Conservation (phyloP, 495 filamentous ascomycete genomes). For the Pseudoneurospora amorphoporcata region DNA sequence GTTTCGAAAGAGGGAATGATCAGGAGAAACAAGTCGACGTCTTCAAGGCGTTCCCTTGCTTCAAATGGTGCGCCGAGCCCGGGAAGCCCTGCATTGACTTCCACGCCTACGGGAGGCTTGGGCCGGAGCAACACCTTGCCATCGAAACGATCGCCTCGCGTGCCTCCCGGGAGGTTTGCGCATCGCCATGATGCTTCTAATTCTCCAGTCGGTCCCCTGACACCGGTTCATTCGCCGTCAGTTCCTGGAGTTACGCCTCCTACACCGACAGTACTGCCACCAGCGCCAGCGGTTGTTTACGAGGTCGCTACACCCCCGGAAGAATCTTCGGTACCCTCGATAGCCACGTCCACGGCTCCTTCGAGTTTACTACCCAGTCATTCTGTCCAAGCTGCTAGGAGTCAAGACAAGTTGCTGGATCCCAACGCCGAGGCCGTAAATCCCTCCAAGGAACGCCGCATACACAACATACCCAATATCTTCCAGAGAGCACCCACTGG, state of each 20-base stretch:
- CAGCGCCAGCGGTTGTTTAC: constrained; percentile 17
- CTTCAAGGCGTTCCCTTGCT: constrained; percentile 57
- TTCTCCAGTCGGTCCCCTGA: constrained; percentile 24
- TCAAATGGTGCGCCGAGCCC: constrained; percentile 64
- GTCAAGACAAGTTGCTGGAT: constrained; percentile 38
- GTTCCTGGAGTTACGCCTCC: background rate
- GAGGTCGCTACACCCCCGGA: constrained; percentile 17
- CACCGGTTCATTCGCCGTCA: constrained; percentile 13
- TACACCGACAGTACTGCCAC: constrained; percentile 1
- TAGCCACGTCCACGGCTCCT: constrained; percentile 3
- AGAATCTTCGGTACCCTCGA: constrained; percentile 3
- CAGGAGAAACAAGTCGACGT: constrained; percentile 70
- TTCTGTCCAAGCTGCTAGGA: constrained; percentile 25
- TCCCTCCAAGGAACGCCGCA: constrained; percentile 58
- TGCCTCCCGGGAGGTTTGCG: constrained; percentile 45
- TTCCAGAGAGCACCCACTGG: constrained; percentile 58
- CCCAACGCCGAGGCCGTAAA: constrained; percentile 41
- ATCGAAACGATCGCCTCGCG: constrained; percentile 76
- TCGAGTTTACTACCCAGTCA: constrained; percentile 6
- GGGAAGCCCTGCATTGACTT: constrained; percentile 50
- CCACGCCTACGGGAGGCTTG: constrained; percentile 51
- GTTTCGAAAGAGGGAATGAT: constrained; percentile 68
- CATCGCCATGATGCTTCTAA: constrained; percentile 17
- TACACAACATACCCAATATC: constrained; percentile 52
- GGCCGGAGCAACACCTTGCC: constrained; percentile 90